Evolutionary conservation across 805 yeast species (phyloP).

Genomic region (Metschnikowia peoriensis): DNA sequence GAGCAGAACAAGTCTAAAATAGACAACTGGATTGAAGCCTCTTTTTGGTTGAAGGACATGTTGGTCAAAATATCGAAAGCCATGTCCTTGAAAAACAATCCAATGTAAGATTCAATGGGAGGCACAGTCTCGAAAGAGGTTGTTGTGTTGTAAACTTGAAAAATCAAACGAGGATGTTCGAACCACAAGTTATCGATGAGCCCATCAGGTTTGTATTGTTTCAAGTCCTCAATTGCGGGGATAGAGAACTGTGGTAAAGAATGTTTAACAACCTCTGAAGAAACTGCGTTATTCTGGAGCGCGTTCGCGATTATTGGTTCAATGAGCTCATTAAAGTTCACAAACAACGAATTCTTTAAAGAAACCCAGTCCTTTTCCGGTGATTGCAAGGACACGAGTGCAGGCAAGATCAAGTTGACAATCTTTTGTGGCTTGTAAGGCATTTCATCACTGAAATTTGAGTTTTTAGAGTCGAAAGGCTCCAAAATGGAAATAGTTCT

Average conservation of each 20-base stretch:
- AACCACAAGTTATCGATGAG: constrained; percentile 64
- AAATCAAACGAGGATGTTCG: constrained; percentile 52
- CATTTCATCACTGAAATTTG: constrained; percentile 24
- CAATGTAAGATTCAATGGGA: constrained; percentile 33
- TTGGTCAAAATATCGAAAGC: constrained; percentile 71
- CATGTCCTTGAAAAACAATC: constrained; percentile 69
- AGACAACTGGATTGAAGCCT: constrained; percentile 79
- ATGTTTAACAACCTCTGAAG: constrained; percentile 40
- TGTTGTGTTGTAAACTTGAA: constrained; percentile 57
- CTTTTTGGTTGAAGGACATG: constrained; percentile 85
- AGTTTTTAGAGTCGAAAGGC: constrained; percentile 37
- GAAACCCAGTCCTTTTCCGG: constrained; percentile 41
- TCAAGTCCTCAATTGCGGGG: constrained; percentile 24
- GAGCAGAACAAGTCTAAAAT: constrained; percentile 71
- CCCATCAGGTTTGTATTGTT: constrained; percentile 25
- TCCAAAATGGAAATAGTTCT: constrained; percentile 25
- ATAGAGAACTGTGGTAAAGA: constrained; percentile 39
- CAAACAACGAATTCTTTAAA: constrained; percentile 29
- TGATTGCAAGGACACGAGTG: constrained; percentile 36
- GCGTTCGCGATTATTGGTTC: constrained; percentile 34
- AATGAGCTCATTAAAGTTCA: constrained; percentile 30
- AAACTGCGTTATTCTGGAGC: constrained; percentile 34
- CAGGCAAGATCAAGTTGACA: constrained; percentile 51
- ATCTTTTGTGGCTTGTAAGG: constrained; percentile 55
- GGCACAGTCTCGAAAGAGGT: constrained; percentile 63